Conservation (phyloP, 2,329 filamentous ascomycete genomes). For the Aspergillus intermedius region DNA sequence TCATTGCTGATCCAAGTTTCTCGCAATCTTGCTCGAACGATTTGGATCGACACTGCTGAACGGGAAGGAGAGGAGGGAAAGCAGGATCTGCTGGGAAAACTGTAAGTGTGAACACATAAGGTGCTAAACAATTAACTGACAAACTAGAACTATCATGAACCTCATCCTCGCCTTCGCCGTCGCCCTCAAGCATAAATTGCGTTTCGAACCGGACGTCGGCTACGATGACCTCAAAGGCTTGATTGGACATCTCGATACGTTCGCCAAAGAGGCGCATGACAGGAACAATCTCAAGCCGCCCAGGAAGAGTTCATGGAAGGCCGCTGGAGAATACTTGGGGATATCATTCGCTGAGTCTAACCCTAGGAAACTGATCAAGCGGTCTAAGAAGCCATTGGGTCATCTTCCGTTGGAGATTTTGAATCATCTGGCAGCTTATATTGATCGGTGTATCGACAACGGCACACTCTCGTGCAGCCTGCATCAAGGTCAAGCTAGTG, state of each 20-base stretch:
- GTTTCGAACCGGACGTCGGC: conserved; percentile 73
- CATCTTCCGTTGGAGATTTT: conserved; percentile 81
- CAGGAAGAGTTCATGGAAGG: conserved; percentile 54
- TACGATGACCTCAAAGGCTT: conserved; percentile 68
- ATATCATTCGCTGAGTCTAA: conserved; percentile 71
- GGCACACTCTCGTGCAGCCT: conserved; percentile 29
- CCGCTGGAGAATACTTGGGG: conserved; percentile 65
- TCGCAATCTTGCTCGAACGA: conserved; percentile 59
- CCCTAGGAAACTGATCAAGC: conserved; percentile 70
- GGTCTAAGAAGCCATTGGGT: conserved; percentile 63
- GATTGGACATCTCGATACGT: conserved; percentile 67
- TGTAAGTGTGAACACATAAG: conserved; percentile 32
- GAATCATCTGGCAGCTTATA: conserved; percentile 61
- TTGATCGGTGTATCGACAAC: conserved; percentile 53
- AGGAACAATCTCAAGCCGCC: conserved; percentile 27
- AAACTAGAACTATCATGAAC: conserved; percentile 58
- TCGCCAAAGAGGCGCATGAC: conserved; percentile 57
- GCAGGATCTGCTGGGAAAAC: conserved; percentile 62
- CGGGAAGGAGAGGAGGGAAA: conserved; percentile 54
- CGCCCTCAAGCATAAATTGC: conserved; percentile 72
- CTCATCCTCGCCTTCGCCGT: conserved; percentile 71
- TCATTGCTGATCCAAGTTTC: conserved; percentile 50
- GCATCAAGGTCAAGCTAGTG: conserved; percentile 35
- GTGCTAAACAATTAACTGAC: not conserved
- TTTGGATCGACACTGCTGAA: conserved; percentile 72